phyloP scores from a whole-genome alignment of 768 basidiomycete genomes.

The Trametes meyenii region DNA sequence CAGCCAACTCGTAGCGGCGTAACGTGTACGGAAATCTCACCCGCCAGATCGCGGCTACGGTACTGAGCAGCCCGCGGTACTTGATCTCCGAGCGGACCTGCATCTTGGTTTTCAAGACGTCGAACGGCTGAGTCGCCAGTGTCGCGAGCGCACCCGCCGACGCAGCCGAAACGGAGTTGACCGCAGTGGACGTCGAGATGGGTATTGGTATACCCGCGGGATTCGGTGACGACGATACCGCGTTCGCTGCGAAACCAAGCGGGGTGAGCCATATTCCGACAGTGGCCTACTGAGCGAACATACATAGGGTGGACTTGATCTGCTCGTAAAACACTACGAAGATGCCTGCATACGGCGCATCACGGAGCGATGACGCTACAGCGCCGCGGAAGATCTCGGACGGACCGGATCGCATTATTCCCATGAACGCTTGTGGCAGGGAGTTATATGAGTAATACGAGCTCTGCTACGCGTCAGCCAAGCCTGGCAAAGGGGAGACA shows the following conservation, averaged over 20 bases:
- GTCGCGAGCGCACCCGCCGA: conserved; percentile 86
- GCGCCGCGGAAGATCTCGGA: conserved; percentile 86
- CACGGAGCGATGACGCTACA: conserved; percentile 84
- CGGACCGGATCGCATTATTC: conserved; percentile 70
- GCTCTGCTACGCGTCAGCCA: conserved; percentile 52
- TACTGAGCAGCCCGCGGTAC: conserved; percentile 73
- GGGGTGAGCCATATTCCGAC: not conserved
- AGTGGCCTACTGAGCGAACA: not conserved
- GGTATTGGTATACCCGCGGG: conserved; percentile 38
- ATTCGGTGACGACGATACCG: conserved; percentile 6
- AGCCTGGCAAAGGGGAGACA: not conserved
- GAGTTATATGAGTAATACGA: conserved; percentile 74
- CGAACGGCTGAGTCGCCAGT: conserved; percentile 87
- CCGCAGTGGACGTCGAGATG: conserved; percentile 47
- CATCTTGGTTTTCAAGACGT: conserved; percentile 95
- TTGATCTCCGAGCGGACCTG: conserved; percentile 82
- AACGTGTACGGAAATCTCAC: conserved; percentile 42
- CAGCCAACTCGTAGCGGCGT: not conserved
- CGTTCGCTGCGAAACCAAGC: conserved; percentile 9
- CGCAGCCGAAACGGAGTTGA: conserved; percentile 73
- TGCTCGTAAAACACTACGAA: conserved; percentile 89
- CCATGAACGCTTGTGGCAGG: conserved; percentile 57
- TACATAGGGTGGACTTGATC: conserved; percentile 75
- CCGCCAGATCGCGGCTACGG: conserved; percentile 66
- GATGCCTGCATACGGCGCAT: conserved; percentile 92